A percentile compares a stretch with the other conserved stretches of the same genome.
phyloP scores from a whole-genome alignment of 148 eudicot species.

The Vaccinium corymbosum region DNA sequence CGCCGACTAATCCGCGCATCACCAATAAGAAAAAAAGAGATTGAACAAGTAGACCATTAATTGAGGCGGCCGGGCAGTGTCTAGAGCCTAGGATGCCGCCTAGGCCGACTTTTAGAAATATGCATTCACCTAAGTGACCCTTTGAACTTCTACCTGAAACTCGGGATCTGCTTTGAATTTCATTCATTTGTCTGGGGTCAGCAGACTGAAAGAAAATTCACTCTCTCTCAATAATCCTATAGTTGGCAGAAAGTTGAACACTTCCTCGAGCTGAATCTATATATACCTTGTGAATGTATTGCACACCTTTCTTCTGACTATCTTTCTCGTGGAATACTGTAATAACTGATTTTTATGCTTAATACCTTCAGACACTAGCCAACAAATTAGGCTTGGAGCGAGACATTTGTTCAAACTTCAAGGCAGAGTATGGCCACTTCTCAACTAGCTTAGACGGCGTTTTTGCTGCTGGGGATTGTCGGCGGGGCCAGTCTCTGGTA shows the following conservation, averaged over 20 bases:
- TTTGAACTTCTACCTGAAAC: background rate
- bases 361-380: constrained; percentile 37
- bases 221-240: background rate
- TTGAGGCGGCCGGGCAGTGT: no score
- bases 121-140: background rate
- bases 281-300: background rate
- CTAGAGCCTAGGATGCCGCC: no score
- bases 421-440: constrained; percentile 36
- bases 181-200: background rate
- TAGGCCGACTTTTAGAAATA: no score
- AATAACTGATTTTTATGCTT: constrained; percentile 21
- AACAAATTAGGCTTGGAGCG: constrained; percentile 79
- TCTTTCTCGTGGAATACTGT: background rate
- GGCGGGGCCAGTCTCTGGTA: constrained; percentile 95
- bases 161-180: background rate
- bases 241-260: background rate
- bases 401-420: constrained; percentile 80
- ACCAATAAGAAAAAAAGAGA: no score
- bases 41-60: no score
- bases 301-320: background rate
- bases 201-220: background rate
- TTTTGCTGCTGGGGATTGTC: constrained; percentile 94
- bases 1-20: no score
- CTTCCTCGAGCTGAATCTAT: background rate
- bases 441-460: constrained; percentile 81